Conservation (phyloP, 2,329 filamentous ascomycete species). For the Penicillium corylophilum region DNA sequence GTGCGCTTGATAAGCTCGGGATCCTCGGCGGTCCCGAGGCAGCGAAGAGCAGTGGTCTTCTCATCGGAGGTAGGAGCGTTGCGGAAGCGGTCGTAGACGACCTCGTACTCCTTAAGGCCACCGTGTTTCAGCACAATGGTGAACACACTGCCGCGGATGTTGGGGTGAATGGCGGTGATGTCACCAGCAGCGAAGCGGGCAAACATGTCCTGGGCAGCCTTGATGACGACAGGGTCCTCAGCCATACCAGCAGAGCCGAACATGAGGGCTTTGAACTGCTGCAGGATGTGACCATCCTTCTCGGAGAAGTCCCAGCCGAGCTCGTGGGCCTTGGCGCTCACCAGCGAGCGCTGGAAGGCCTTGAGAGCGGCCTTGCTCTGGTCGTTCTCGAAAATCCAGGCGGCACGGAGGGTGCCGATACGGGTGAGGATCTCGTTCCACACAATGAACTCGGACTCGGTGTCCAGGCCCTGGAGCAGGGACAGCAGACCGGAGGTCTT, state of each 20-base stretch:
- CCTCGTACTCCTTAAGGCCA: constrained; percentile 81
- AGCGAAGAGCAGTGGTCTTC: constrained; percentile 85
- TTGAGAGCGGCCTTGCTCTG: constrained; percentile 71
- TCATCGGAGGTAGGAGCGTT: constrained; percentile 77
- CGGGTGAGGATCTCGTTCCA: constrained; percentile 89
- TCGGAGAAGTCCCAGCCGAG: constrained; percentile 86
- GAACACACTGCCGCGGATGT: constrained; percentile 84
- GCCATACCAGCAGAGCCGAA: constrained; percentile 80
- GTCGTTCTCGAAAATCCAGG: constrained; percentile 86
- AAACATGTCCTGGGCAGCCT: constrained; percentile 87
- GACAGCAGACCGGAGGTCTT: constrained; percentile 87
- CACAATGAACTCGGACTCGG: constrained; percentile 84
- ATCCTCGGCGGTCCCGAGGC: constrained; percentile 73
- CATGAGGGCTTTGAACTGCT: constrained; percentile 91
- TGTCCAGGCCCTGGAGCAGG: constrained; percentile 77
- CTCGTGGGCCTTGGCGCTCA: constrained; percentile 77
- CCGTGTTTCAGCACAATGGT: constrained; percentile 80
- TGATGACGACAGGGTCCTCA: constrained; percentile 75
- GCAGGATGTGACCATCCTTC: constrained; percentile 80
- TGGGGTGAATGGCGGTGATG: constrained; percentile 79
- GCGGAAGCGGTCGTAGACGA: constrained; percentile 72
- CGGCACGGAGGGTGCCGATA: constrained; percentile 72
- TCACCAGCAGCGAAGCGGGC: constrained; percentile 78
- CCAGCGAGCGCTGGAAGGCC: constrained; percentile 76
- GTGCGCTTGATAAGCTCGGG: constrained; percentile 80